phyloP scores from a whole-genome alignment of 2,329 filamentous ascomycete genomes.

The Amesomyces nigricolor region DNA sequence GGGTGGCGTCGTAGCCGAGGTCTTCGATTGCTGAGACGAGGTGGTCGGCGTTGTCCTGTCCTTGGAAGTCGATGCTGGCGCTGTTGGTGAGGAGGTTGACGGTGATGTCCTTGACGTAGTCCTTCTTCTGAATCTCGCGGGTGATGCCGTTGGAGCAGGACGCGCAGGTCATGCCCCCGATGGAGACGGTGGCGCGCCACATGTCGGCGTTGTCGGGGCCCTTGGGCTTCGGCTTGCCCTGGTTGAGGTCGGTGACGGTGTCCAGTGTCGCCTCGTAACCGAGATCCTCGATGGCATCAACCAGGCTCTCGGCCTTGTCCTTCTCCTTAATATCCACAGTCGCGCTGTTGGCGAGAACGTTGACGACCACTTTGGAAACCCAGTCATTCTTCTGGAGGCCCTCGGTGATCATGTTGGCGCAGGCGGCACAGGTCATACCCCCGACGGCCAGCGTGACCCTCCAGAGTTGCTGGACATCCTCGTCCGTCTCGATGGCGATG shows the following conservation, averaged over 20 bases:
- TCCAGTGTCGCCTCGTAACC: constrained; percentile 64
- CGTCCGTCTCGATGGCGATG: constrained; percentile 34
- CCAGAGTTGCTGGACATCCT: constrained; percentile 21
- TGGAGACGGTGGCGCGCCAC: constrained; percentile 52
- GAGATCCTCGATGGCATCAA: constrained; percentile 53
- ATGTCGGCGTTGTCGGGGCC: constrained; percentile 11
- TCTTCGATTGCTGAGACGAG: constrained; percentile 53
- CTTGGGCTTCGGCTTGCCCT: constrained; percentile 27
- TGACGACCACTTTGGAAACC: constrained; percentile 55
- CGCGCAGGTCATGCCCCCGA: constrained; percentile 70
- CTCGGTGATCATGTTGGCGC: constrained; percentile 58
- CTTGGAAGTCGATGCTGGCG: constrained; percentile 54
- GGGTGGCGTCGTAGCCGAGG: constrained; percentile 59
- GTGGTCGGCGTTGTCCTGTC: constrained; percentile 39
- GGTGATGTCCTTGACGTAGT: constrained; percentile 52
- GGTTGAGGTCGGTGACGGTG: constrained; percentile 38
- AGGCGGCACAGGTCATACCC: constrained; percentile 70
- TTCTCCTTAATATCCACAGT: constrained; percentile 48
- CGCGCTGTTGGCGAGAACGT: constrained; percentile 62
- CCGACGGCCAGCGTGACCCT: constrained; percentile 41
- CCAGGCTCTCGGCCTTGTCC: constrained; percentile 43
- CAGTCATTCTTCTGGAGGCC: constrained; percentile 53
- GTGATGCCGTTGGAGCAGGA: constrained; percentile 62
- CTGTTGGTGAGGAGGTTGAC: constrained; percentile 65
- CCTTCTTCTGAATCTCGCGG: constrained; percentile 49